A percentile compares a stretch with the other conserved stretches of the same genome.
Evolutionary conservation across 2,329 filamentous ascomycete species (phyloP).

Genomic region (Chrysoporthe puriensis): DNA sequence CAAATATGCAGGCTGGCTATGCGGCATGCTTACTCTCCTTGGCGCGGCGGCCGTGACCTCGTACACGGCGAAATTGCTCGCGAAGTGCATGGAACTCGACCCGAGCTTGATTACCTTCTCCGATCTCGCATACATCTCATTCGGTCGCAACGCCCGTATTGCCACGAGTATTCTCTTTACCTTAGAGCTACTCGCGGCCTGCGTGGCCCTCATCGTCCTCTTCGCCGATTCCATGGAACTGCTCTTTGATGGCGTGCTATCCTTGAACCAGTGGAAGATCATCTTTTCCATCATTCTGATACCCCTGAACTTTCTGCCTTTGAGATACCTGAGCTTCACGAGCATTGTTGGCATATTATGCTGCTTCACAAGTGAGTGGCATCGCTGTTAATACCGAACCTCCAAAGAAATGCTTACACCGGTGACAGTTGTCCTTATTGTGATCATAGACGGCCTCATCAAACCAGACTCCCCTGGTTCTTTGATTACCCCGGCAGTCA

Average conservation of each 20-base stretch:
- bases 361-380: conserved; percentile 78
- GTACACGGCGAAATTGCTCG: conserved; percentile 84
- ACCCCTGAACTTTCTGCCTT: conserved; percentile 81
- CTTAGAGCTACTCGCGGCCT: conserved; percentile 83
- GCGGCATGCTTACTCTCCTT: conserved; percentile 75
- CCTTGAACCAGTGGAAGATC: conserved; percentile 78
- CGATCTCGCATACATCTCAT: conserved; percentile 88
- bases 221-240: conserved; percentile 88
- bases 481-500: conserved; percentile 76
- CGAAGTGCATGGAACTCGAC: conserved; percentile 88
- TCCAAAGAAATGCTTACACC: background rate
- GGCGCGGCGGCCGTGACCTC: conserved; percentile 76
- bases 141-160: conserved; percentile 79
- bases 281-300: conserved; percentile 78
- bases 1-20: conserved; percentile 85
- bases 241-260: conserved; percentile 70
- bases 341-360: conserved; percentile 91
- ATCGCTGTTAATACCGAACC: background rate
- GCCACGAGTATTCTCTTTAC: conserved; percentile 86
- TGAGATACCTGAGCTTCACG: conserved; percentile 84
- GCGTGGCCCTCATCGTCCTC: conserved; percentile 87
- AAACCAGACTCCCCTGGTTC: conserved; percentile 82
- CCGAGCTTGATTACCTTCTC: conserved; percentile 89
- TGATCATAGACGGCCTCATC: conserved; percentile 83
- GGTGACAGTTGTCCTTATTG: conserved; percentile 74